Base-by-base conservation (phyloP, 805 yeast genomes). In the Candida lessepsii region DNA sequence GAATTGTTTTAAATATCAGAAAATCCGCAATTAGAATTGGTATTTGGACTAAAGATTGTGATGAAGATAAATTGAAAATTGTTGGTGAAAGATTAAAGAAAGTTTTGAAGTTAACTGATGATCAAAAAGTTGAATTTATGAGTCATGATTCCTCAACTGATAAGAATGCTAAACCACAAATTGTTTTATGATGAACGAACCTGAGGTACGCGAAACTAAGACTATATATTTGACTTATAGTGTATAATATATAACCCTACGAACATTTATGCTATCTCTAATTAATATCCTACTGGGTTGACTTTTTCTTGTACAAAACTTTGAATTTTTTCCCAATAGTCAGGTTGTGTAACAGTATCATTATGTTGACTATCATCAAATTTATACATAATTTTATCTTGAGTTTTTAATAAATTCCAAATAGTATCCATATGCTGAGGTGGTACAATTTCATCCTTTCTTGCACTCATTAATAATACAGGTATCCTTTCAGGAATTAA, bases 1-100 rank as follows among this genome's bases (percentile, higher is more conserved):
- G 99, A 58, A 86, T 88, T 54, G 96, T 93, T 50, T 80, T 88
- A 60, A 87, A 86, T 63, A 81, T 86, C 56, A 86, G 96, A 75
- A 83, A 80, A 61, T 80, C 78, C 52, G 87, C 80, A 51, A 80
- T 76, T 73, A 85, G 88, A 67, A 76, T 91, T 62, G 91, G 95
- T 58, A 72, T 91, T 62, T 91, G 99, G 99, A 91, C 97, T 49
- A 83, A 81, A 63, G 77, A 90, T 46, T 79, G 84, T 55, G 78
- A 81, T 53, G 82, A 73, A 48, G 57, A 61, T 38, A 67, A 84
- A 50, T 75, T 86, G 60, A 75, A 70, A 52, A 78, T 84, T 51
- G 83, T 88, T 52, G 97, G 97, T 57, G 82, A 80, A 60, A 82
- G 83, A 61, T 86, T 91, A 68, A 91, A 88, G 77, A 81, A 79